Conservation (phyloP, 306 rosid species). For the Cucurbita argyrosperma region DNA sequence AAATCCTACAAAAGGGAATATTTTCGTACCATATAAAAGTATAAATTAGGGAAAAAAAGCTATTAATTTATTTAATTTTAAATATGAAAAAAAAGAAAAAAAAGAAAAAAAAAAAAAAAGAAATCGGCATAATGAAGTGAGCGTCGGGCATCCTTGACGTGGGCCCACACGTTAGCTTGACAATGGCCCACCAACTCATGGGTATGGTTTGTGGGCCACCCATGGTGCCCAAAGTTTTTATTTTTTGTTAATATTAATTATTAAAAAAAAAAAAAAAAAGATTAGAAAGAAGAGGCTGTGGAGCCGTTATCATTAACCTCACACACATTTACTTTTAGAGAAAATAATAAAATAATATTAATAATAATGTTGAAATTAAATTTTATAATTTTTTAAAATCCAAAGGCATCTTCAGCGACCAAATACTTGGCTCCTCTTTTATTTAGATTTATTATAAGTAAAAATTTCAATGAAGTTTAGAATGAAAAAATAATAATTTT, state of each 20-base stretch:
- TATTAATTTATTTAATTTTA: neutral
- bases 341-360: neutral
- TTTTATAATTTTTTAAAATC: too few species aligned
- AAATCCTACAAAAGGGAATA: neutral
- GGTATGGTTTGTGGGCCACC: constrained; percentile 8
- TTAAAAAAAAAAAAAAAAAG: too few species aligned
- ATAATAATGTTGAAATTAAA: too few species aligned
- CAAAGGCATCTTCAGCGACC: too few species aligned
- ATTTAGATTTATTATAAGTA: neutral
- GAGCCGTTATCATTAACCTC: constrained; percentile 7
- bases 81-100: neutral
- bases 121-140: neutral
- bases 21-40: neutral
- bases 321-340: neutral
- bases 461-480: too few species aligned
- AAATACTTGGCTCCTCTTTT: neutral
- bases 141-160: neutral
- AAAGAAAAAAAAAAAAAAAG: neutral
- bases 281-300: neutral
- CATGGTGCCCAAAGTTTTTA: neutral
- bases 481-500: neutral
- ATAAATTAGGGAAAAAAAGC: neutral
- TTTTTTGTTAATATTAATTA: neutral
- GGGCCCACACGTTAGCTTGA: neutral
- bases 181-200: constrained; percentile 9